Base-by-base conservation (phyloP, 768 basidiomycete genomes). In the Tylopilus subfusipes region DNA sequence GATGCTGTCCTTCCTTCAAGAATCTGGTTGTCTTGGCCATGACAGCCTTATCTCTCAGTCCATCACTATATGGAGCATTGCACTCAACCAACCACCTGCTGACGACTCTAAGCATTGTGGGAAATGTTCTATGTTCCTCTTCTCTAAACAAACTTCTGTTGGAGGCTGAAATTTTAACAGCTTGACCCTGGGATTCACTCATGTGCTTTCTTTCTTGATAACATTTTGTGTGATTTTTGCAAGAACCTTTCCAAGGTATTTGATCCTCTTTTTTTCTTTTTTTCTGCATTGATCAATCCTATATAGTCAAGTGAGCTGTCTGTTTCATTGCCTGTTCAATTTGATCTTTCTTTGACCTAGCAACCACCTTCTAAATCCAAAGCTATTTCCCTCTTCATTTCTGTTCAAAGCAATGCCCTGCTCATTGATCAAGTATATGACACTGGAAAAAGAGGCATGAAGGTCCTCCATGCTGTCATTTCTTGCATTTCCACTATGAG, bases 1-100 rank as follows among this genome's bases (percentile, higher is more conserved):
- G 3, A 59, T 61, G 53, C 31, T 61, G 0, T 52, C 22, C 0
- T 54, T 62, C 39, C 59, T 62, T 7, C 61, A 61, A 39, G 61
- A 62, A 8, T 61, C 52, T 5, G 53, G 61, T 0, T 50, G 18
- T 5, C 55, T 62, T 7, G 61, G 61, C 0, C 29, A 46, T 19
- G 58, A 62, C 16, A 46, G 59, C 0, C 1, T 24, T 5, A 16
- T 7, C 2, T 62, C 49, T 0, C 9, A 48, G 0, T 29, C 55
- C 0, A 10, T 62, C n/a, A 39, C 47, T 0, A 44, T 62, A 25
- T 62, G 52, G 49, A 60, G 52, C 24, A 9, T 11, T 1, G 0
- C n/a, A 0, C 53, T 42, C 0, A 8, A 0, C 0, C 24, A 10
- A 1, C 21, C 57, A 1, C n/a, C 31, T 19, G 2, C 27, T 4